These are phyloP conservation scores for Tylopilus cervinicoccineus DNA, from an alignment of 768 basidiomycete genomes.

Conservation along the genomic window DNA sequence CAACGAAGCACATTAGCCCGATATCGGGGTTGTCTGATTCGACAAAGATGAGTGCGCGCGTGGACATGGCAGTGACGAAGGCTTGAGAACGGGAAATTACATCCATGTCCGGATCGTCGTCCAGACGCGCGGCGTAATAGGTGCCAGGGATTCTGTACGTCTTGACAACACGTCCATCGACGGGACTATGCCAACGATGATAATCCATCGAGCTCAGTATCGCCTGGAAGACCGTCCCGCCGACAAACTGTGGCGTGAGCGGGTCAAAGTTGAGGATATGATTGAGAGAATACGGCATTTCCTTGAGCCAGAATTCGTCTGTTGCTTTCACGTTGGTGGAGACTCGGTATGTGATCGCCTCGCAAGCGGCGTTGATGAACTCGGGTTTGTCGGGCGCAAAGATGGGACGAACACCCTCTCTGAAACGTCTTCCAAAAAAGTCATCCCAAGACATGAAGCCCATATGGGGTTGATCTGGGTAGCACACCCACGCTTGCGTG, in stretches of 20 bases:
- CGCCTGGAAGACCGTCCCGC: not conserved
- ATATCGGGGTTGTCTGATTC: slow-evolving; percentile 50
- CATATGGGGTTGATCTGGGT: slow-evolving; percentile 37
- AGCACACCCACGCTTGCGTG: slow-evolving; percentile 37
- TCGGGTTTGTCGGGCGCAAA: slow-evolving; percentile 16
- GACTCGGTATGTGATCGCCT: not conserved
- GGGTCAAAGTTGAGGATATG: not conserved
- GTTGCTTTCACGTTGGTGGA: not conserved
- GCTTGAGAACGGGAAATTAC: slow-evolving; percentile 18
- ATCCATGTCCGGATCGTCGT: slow-evolving; percentile 14
- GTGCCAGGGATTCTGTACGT: not conserved
- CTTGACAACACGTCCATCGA: not conserved
- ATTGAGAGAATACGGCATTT: not conserved
- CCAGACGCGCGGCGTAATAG: not conserved
- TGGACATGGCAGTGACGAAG: slow-evolving; percentile 48
- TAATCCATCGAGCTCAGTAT: not conserved
- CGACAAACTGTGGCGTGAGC: not conserved
- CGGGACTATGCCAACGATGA: not conserved
- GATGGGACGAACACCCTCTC: slow-evolving; percentile 40
- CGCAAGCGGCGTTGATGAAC: not conserved
- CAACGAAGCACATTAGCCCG: slow-evolving; percentile 57
- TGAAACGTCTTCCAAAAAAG: slow-evolving; percentile 49
- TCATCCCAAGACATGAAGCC: slow-evolving; percentile 52
- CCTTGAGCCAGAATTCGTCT: not conserved
- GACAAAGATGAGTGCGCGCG: slow-evolving; percentile 57